These are phyloP conservation scores for Talaromyces borbonicus DNA, from an alignment of 495 filamentous ascomycete species.

Conservation along the genomic window DNA sequence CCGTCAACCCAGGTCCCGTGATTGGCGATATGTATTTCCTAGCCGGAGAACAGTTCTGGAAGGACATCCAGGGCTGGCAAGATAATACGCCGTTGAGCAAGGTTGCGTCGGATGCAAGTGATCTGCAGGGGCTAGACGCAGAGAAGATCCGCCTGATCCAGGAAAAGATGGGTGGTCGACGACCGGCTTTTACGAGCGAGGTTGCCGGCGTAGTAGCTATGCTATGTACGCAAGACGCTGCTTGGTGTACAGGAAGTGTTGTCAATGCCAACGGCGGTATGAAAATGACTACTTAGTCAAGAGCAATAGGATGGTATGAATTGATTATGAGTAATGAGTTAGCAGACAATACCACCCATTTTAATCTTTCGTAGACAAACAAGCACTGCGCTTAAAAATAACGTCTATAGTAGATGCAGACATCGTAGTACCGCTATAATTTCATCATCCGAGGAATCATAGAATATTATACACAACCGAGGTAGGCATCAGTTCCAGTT, in stretches of 20 bases:
- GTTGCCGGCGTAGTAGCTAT: slow-evolving; percentile 80
- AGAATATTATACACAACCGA: background rate
- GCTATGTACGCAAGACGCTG: slow-evolving; percentile 62
- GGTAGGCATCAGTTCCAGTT: slow-evolving; percentile 36
- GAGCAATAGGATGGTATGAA: background rate
- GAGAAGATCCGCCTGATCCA: slow-evolving; percentile 50
- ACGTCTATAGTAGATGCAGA: too few species aligned
- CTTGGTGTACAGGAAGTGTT: slow-evolving; percentile 77
- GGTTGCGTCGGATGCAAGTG: slow-evolving; percentile 29
- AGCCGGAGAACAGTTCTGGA: slow-evolving; percentile 44
- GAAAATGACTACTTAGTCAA: slow-evolving; percentile 41
- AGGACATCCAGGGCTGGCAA: slow-evolving; percentile 48
- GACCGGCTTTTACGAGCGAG: slow-evolving; percentile 63
- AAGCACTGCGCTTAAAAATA: background rate
- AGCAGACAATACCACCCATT: background rate
- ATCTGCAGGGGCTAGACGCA: slow-evolving; percentile 43
- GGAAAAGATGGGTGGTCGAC: slow-evolving; percentile 51
- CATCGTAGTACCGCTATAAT: too few species aligned
- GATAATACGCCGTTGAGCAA: slow-evolving; percentile 58
- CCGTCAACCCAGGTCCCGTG: slow-evolving; percentile 82
- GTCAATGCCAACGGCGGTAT: slow-evolving; percentile 85
- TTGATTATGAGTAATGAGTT: background rate
- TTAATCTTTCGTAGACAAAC: background rate
- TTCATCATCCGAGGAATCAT: too few species aligned
- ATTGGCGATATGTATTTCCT: slow-evolving; percentile 66